These are phyloP conservation scores for Clavulina sp. DNA, from an alignment of 768 basidiomycete species.

Conservation along the genomic window DNA sequence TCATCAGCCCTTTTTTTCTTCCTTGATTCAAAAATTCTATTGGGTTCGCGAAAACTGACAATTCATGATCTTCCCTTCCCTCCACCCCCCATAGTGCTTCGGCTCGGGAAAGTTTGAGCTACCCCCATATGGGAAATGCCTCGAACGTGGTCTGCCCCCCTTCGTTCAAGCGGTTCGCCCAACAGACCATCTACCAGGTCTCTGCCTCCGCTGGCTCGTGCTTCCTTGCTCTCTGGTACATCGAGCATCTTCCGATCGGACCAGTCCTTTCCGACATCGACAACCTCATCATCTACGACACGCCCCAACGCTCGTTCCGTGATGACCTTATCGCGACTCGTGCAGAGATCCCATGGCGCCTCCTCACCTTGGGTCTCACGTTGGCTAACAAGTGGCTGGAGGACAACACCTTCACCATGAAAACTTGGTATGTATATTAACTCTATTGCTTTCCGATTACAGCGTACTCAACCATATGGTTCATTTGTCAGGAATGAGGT, in stretches of 20 bases:
- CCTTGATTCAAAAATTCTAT: not conserved
- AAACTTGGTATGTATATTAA: slow-evolving; percentile 15
- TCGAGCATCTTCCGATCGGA: not conserved
- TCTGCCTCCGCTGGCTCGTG: not conserved
- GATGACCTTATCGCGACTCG: slow-evolving; percentile 1
- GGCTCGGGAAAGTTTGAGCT: no score
- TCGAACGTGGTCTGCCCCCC: not conserved
- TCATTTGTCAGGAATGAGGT: not conserved
- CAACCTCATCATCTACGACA: not conserved
- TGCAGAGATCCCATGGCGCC: slow-evolving; percentile 8
- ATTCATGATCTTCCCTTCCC: no score
- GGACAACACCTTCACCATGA: slow-evolving; percentile 18
- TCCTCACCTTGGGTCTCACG: slow-evolving; percentile 15
- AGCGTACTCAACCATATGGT: not conserved
- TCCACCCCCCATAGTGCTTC: no score
- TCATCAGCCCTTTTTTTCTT: not conserved
- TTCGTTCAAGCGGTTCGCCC: not conserved
- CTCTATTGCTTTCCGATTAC: no score
- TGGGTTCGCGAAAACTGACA: no score
- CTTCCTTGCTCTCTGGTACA: not conserved
- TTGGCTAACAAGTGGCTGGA: slow-evolving; percentile 20
- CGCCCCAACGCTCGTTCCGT: slow-evolving; percentile 2
- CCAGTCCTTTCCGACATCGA: not conserved
- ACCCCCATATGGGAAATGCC: no score
- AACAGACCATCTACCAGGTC: slow-evolving; percentile 3